A percentile compares a stretch with the other conserved stretches of the same genome.
phyloP scores from a whole-genome alignment of 768 basidiomycete genomes.

The Cystobasidium ongulense region DNA sequence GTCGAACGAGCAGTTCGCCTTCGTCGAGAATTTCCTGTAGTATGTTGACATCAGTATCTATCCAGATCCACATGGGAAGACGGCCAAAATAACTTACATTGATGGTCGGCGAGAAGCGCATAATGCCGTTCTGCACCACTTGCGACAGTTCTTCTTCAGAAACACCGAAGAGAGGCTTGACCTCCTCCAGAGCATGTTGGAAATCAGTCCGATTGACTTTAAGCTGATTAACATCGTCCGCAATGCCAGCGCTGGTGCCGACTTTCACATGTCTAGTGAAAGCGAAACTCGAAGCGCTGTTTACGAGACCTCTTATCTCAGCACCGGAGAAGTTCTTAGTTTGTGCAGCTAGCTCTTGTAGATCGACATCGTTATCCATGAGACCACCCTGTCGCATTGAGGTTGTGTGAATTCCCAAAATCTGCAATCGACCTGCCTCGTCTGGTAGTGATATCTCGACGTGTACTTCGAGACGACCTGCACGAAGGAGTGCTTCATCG shows the following conservation, averaged over 20 bases:
- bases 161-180: constrained; percentile 93
- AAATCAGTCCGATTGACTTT: constrained; percentile 81
- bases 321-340: constrained; percentile 99
- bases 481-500: constrained; percentile 91
- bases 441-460: constrained; percentile 99
- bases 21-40: constrained; percentile 72
- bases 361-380: constrained; percentile 76
- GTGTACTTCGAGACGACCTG: constrained; percentile 96
- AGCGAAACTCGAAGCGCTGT: constrained; percentile 96
- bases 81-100: constrained; percentile 55
- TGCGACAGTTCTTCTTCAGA: constrained; percentile 89
- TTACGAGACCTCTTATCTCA: constrained; percentile 88
- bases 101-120: constrained; percentile 66
- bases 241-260: constrained; percentile 92
- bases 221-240: constrained; percentile 87
- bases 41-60: neutral
- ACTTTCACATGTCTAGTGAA: constrained; percentile 97
- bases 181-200: constrained; percentile 79
- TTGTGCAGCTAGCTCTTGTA: constrained; percentile 65
- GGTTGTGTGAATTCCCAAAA: constrained; percentile 84
- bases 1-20: constrained; percentile 81
- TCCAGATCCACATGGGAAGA: neutral
- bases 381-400: constrained; percentile 89
- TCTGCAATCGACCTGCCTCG: constrained; percentile 82
- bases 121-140: constrained; percentile 93